phyloP scores from a whole-genome alignment of 768 basidiomycete species.

The Pulveroboletus frians region DNA sequence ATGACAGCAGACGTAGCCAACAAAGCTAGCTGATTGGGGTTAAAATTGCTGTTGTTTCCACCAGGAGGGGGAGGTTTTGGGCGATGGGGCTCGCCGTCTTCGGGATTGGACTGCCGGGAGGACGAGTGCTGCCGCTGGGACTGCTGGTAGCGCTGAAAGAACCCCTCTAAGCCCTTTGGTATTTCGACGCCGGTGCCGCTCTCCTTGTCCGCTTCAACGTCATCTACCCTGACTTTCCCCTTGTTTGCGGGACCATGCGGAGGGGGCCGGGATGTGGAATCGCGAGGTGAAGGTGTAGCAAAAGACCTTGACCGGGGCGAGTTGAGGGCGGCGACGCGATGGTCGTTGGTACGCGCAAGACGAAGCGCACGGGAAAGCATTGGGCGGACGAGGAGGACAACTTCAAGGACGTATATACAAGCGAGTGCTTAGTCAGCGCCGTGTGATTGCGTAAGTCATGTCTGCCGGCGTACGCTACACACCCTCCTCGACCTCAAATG shows the following conservation, averaged over 20 bases:
- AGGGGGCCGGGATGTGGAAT: conserved; percentile 26
- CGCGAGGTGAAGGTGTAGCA: conserved; percentile 42
- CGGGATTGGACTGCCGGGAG: conserved; percentile 24
- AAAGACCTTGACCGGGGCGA: conserved; percentile 37
- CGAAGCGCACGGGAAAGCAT: conserved; percentile 67
- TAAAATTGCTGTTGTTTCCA: conserved; percentile 46
- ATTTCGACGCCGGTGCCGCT: conserved; percentile 35
- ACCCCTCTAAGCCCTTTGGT: conserved; percentile 70
- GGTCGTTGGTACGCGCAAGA: conserved; percentile 42
- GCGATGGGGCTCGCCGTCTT: conserved; percentile 31
- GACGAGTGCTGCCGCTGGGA: conserved; percentile 32
- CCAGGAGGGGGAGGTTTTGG: conserved; percentile 48
- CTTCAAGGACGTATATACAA: background rate
- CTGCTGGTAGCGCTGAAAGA: conserved; percentile 63
- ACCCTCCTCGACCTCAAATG: conserved; percentile 65
- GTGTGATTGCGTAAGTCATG: background rate
- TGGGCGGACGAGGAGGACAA: background rate
- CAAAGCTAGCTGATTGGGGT: conserved; percentile 52
- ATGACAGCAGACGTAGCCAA: conserved; percentile 57
- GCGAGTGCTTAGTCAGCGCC: conserved; percentile 18
- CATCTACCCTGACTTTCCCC: conserved; percentile 32
- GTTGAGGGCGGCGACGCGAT: conserved; percentile 34
- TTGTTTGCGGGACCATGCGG: conserved; percentile 21
- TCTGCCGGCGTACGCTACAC: background rate
- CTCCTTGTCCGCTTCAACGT: conserved; percentile 31